Percentiles rank a stretch among this genome's conserved stretches.
Conservation (phyloP, 2,329 filamentous ascomycete species). For the Pseudogymnoascus sp. region DNA sequence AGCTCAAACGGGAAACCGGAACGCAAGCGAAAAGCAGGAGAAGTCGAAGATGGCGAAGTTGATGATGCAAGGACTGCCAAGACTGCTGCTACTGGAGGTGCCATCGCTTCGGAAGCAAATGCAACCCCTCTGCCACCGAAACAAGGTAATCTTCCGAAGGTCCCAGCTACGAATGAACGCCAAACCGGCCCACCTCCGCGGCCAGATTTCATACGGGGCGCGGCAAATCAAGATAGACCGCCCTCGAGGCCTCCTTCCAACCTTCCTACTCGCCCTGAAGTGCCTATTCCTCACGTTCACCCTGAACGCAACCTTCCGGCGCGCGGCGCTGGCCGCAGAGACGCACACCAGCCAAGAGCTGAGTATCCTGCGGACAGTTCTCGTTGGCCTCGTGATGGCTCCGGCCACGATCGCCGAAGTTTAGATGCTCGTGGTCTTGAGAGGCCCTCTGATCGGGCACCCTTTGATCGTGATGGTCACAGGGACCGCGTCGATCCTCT, state of each 20-base stretch:
- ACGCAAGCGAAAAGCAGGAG: conserved; percentile 29
- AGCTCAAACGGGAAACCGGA: background rate
- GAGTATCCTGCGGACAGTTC: background rate
- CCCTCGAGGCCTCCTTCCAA: conserved; percentile 12
- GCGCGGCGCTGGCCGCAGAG: conserved; percentile 24
- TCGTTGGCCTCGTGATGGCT: conserved; percentile 22
- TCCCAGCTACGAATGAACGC: background rate
- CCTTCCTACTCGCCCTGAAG: conserved; percentile 28
- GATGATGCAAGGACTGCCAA: conserved; percentile 45
- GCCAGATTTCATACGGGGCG: background rate
- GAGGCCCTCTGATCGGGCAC: conserved; percentile 19
- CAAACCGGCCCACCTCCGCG: background rate
- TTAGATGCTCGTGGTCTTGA: conserved; percentile 23
- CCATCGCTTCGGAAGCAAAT: conserved; percentile 10
- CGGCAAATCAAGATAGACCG: background rate
- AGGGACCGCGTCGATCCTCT: conserved; percentile 13
- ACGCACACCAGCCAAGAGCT: conserved; percentile 19
- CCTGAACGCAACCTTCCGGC: conserved; percentile 25
- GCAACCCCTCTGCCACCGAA: background rate
- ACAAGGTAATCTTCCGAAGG: background rate
- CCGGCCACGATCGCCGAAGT: conserved; percentile 22
- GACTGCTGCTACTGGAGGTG: background rate
- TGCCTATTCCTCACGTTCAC: conserved; percentile 17
- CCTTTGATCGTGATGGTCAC: conserved; percentile 20
- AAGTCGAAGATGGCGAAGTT: conserved; percentile 67